Evolutionary conservation across 305 asterid genomes (phyloP), one percentile per base, ranked within the genome.

Genomic region (Fraxinus xanthoxyloides): DNA sequence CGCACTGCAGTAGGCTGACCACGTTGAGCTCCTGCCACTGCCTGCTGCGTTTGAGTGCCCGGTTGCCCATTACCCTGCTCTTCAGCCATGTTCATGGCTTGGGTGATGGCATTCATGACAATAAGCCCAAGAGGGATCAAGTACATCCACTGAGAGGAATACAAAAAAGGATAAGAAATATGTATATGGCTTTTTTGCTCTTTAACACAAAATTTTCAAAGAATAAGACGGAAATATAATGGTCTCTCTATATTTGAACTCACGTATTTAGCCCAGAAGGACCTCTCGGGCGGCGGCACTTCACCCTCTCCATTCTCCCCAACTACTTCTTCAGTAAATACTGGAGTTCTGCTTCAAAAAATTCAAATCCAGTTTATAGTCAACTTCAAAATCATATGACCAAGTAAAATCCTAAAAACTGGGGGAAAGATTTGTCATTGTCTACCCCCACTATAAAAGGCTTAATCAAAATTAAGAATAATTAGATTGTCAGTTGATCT

Each of bases 211-310:
- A 12, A 4, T 26, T 67, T 67, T 13, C 74, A 13, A 67, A 13
- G 19, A 65, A 12, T 10, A 13, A 10, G 35, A 79, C 35, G 35
- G 13, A 35, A 26, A 26, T 32, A 28, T 69, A 80, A 34, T 35
- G 40, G 40, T 76, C 7, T 28, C 35, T 17, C 36, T 70, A 70
- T 70, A 48, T 79, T 75, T 81, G 72, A 21, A 83, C 98, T 91
- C 87, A 95, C 98, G 82, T 95, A 95, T 95, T 95, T 94, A 81
- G 98, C 98, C 99, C 98, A 95, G 91, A 95, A 95, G 78, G 99
- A 88, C 87, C 89, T 93, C 89, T 95, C 99, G 65, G 94, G 95
- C 36, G 92, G 98, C 82, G 31, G 83, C 80, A 87, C 79, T 81
- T 94, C 98, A 23, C 91, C 92, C 86, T 93, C 94, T 76, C 86